Percentiles rank a stretch among this genome's conserved stretches.
phyloP scores from a whole-genome alignment of 495 filamentous ascomycete species.

The Tuber indicum region DNA sequence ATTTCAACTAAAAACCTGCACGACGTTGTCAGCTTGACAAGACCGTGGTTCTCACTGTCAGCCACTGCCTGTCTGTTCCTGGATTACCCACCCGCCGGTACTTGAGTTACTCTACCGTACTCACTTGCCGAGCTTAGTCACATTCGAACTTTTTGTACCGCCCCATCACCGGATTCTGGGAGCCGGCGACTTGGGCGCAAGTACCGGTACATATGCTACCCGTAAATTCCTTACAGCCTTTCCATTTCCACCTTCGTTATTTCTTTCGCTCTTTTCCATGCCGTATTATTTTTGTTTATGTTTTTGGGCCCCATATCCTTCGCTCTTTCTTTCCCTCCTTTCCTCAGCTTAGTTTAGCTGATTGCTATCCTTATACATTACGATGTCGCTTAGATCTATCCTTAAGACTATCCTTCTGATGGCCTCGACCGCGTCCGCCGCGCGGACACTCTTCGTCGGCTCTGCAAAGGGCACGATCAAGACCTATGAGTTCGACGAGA shows the following conservation, averaged over 20 bases:
- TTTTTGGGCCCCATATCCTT: not conserved
- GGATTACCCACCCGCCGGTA: not conserved
- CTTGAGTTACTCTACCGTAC: not conserved
- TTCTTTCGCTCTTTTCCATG: not conserved
- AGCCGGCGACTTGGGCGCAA: not conserved
- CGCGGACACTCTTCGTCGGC: slow-evolving; percentile 32
- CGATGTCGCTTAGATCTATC: slow-evolving; percentile 7
- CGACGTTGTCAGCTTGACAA: not conserved
- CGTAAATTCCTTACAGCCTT: not conserved
- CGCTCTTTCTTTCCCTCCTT: not conserved
- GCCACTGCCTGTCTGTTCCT: not conserved
- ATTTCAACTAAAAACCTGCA: not conserved
- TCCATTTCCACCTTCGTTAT: not conserved
- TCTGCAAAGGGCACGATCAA: slow-evolving; percentile 19
- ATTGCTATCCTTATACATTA: slow-evolving; percentile 6
- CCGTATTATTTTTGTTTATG: not conserved
- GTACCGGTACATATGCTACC: not conserved
- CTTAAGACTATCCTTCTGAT: slow-evolving; percentile 10
- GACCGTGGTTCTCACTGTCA: not conserved
- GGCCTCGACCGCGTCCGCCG: slow-evolving; percentile 14
- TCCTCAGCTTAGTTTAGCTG: not conserved
- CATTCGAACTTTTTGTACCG: not conserved
- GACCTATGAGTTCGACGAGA: slow-evolving; percentile 21
- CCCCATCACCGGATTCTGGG: not conserved
- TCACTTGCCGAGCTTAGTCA: not conserved